Evolutionary conservation across 2,329 filamentous ascomycete species (phyloP).

Genomic region (Penicillium digitatum): DNA sequence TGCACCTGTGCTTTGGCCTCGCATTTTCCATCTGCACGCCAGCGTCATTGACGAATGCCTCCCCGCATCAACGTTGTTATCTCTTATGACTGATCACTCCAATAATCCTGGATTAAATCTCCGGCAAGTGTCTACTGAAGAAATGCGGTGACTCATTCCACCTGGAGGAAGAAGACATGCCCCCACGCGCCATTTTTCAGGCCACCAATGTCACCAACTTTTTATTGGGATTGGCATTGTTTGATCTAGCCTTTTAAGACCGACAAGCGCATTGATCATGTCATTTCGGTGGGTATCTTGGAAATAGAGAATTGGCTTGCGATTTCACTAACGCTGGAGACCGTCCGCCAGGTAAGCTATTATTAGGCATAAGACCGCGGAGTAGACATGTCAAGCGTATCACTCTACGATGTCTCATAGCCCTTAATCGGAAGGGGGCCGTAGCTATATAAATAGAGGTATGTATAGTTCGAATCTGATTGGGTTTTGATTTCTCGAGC

Average conservation of each 20-base stretch:
- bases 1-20: background rate
- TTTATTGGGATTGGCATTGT: slow-evolving; percentile 45
- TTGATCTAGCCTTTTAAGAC: slow-evolving; percentile 45
- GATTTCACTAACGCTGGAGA: slow-evolving; percentile 42
- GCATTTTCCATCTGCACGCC: background rate
- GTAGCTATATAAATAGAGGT: background rate
- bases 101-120: slow-evolving; percentile 19
- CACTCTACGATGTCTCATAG: background rate
- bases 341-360: slow-evolving; percentile 38
- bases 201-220: slow-evolving; percentile 47
- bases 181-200: slow-evolving; percentile 36
- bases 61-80: background rate
- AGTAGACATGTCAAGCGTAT: background rate
- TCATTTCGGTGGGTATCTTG: slow-evolving; percentile 46
- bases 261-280: slow-evolving; percentile 50
- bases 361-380: background rate
- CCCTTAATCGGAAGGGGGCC: background rate
- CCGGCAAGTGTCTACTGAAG: slow-evolving; percentile 30
- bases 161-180: slow-evolving; percentile 16
- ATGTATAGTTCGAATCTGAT: background rate
- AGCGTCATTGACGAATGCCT: background rate
- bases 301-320: slow-evolving; percentile 48
- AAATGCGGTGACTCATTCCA: slow-evolving; percentile 16
- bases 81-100: background rate
- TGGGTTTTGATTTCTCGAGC: background rate